Evolutionary conservation across 345 rosid genomes (phyloP), one percentile per base, ranked within the genome.

Genomic region (Hibiscus mutabilis): DNA sequence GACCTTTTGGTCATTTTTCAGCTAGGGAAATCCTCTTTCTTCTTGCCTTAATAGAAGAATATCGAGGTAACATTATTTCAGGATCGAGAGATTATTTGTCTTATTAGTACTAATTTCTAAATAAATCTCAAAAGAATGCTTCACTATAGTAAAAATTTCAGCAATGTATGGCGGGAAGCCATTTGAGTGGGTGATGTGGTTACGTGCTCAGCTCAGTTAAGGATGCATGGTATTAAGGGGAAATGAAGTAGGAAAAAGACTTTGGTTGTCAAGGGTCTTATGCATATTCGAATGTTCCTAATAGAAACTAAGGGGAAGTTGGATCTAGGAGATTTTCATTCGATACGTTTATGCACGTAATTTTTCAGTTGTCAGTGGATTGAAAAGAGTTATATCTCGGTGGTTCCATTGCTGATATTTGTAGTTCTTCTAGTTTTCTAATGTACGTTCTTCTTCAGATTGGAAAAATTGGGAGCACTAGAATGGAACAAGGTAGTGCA

Each of bases 391-490:
- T 65, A 65, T 42, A 42, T 21, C 29, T 65, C 2, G 12, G 44
- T 40, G 42, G 11, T 37, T 37, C 42, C 42, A 13, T 33, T 4
- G 6, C 37, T 13, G 14, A 56, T 56, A 22, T 9, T 22, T 11
- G 31, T 57, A 57, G 5, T 13, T 51, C 10, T 40, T 14, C 27
- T 60, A 29, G 13, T 12, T 57, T 22, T 27, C 62, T 57, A 59
- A 59, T 27, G 14, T 91, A 90, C 82, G 90, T 68, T 19, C 46
- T 71, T 59, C 14, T 76, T 64, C 81, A 96, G 99, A 70, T 83
- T 92, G 88, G 84, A 82, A 75, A 92, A 91, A 79, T 80, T 92
- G 91, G 99, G 99, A 60, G 98, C 86, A 42, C 78, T 92, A 56
- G 74, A 81, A 52, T 87, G 96, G 97, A 4, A 73, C 42, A 92